These are phyloP conservation scores for Agaricus subrufescens DNA, from an alignment of 768 basidiomycete genomes.

Conservation along the genomic window DNA sequence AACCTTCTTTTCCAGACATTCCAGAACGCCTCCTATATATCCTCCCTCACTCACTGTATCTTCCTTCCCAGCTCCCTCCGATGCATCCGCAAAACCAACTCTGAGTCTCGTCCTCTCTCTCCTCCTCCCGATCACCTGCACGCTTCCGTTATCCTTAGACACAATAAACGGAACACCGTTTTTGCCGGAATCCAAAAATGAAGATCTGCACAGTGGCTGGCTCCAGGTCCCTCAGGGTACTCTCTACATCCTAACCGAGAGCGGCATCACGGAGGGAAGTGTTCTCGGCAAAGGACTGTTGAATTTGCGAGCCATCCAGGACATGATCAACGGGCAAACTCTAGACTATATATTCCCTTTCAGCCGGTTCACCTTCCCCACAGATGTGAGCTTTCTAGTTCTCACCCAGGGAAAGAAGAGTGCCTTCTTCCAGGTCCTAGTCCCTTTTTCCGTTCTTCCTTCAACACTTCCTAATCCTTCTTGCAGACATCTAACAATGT, in stretches of 20 bases:
- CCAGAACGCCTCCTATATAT: slow-evolving; percentile 59
- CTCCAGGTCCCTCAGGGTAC: slow-evolving; percentile 68
- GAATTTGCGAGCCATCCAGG: slow-evolving; percentile 62
- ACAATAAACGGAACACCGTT: slow-evolving; percentile 55
- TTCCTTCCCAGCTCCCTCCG: slow-evolving; percentile 47
- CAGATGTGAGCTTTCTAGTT: slow-evolving; percentile 65
- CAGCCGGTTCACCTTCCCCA: slow-evolving; percentile 66
- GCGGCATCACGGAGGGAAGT: slow-evolving; percentile 62
- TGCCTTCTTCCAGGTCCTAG: slow-evolving; percentile 61
- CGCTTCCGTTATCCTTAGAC: slow-evolving; percentile 58
- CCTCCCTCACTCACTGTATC: slow-evolving; percentile 65
- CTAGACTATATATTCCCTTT: slow-evolving; percentile 76
- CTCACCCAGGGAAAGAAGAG: slow-evolving; percentile 63
- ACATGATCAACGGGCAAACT: slow-evolving; percentile 58
- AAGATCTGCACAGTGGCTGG: slow-evolving; percentile 66
- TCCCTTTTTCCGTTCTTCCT: background rate
- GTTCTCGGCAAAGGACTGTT: slow-evolving; percentile 54
- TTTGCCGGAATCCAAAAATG: slow-evolving; percentile 64
- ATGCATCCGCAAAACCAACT: slow-evolving; percentile 31
- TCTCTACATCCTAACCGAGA: slow-evolving; percentile 59
- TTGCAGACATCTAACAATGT: slow-evolving; percentile 56
- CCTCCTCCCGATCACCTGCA: slow-evolving; percentile 52
- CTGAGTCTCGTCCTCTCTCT: slow-evolving; percentile 51
- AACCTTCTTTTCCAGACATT: slow-evolving; percentile 43
- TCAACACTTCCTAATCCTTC: background rate